Evolutionary conservation across 225 moss, liverwort and hornwort species (phyloP).

Genomic region (Physcomitrium patens): DNA sequence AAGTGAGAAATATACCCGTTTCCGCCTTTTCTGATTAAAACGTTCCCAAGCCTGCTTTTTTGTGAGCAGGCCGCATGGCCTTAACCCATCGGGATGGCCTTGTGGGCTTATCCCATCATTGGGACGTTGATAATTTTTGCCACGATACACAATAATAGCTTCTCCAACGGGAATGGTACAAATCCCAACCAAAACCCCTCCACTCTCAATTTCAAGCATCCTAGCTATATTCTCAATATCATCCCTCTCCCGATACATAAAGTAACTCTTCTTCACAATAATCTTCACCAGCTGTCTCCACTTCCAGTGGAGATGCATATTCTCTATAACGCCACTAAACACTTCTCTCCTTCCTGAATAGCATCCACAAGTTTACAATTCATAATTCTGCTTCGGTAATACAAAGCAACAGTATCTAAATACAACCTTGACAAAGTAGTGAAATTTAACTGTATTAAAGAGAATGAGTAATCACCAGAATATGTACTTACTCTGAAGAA

Average conservation of each 20-base stretch:
- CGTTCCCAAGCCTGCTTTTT: slow-evolving; percentile 89
- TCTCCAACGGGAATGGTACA: slow-evolving; percentile 77
- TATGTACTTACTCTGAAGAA: neutral
- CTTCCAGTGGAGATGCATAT: slow-evolving; percentile 99
- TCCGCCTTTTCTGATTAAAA: slow-evolving; percentile 88
- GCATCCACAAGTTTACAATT: neutral
- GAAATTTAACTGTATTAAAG: neutral
- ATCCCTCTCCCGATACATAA: slow-evolving; percentile 55
- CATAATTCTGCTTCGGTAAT: slow-evolving; percentile 7
- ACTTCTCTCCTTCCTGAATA: slow-evolving; percentile 87
- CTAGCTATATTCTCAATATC: slow-evolving; percentile 79
- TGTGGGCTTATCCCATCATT: slow-evolving; percentile 50
- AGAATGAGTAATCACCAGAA: neutral
- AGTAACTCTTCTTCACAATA: slow-evolving; percentile 69
- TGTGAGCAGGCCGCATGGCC: slow-evolving; percentile 82
- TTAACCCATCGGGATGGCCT: slow-evolving; percentile 48
- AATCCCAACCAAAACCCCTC: slow-evolving; percentile 82
- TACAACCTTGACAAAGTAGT: neutral
- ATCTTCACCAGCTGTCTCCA: slow-evolving; percentile 95
- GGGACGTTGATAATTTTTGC: slow-evolving; percentile 90
- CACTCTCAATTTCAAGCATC: slow-evolving; percentile 95
- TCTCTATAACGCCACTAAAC: slow-evolving; percentile 89
- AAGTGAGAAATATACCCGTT: slow-evolving; percentile 51
- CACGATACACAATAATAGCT: slow-evolving; percentile 88
- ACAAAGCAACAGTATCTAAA: neutral